Conservation (phyloP, 805 yeast species). For the Spathaspora boniae region DNA sequence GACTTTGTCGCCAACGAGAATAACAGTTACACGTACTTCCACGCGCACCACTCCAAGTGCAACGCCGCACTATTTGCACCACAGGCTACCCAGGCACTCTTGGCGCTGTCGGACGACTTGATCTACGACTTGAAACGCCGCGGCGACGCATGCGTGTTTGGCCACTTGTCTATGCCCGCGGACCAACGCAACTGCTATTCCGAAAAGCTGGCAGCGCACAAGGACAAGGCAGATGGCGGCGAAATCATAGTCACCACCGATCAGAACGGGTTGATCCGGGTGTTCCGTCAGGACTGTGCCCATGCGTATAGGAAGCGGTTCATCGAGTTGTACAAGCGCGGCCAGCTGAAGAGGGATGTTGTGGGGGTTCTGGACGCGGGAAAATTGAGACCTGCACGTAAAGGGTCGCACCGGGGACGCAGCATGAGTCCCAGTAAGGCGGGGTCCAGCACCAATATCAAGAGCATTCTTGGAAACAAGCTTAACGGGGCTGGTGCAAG, state of each 20-base stretch:
- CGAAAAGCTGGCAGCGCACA: too few relatives aligned
- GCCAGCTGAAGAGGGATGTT: slow-evolving; percentile 2
- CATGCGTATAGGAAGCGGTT: slow-evolving; percentile 29
- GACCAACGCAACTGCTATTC: too few relatives aligned
- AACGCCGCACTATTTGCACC: slow-evolving; percentile 83
- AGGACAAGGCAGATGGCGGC: slow-evolving; percentile 17
- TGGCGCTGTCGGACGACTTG: slow-evolving; percentile 75
- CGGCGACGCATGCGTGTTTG: slow-evolving; percentile 12
- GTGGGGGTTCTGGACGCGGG: slow-evolving; percentile 3
- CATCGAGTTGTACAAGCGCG: slow-evolving; percentile 14
- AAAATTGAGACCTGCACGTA: neutral
- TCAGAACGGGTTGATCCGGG: slow-evolving; percentile 64
- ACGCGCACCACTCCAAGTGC: slow-evolving; percentile 70
- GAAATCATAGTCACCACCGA: slow-evolving; percentile 76
- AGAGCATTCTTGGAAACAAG: too few relatives aligned
- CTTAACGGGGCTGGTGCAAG: too few relatives aligned
- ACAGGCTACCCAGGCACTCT: slow-evolving; percentile 53
- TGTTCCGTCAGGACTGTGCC: slow-evolving; percentile 79
- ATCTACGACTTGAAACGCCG: slow-evolving; percentile 57
- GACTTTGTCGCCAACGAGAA: slow-evolving; percentile 45
- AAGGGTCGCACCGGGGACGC: neutral
- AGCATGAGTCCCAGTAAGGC: too few relatives aligned
- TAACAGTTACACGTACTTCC: slow-evolving; percentile 64
- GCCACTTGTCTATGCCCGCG: too few relatives aligned
- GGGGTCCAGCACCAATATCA: too few relatives aligned